Percentiles rank a stretch among this genome's conserved stretches.
Evolutionary conservation across 345 rosid genomes (phyloP).

Genomic region (Litchi chinensis): DNA sequence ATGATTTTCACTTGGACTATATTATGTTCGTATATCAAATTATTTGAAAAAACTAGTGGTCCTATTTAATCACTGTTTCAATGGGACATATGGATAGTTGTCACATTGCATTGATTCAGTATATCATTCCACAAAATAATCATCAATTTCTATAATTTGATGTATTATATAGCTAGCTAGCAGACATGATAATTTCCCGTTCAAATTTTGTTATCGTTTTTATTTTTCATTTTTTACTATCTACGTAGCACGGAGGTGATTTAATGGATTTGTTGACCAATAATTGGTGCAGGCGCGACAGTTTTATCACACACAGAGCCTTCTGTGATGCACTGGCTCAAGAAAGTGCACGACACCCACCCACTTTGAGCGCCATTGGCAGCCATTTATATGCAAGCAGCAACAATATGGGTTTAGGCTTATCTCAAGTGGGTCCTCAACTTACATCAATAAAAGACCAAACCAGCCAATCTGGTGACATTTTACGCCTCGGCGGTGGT

Average conservation of each 20-base stretch:
- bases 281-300: conserved; percentile 35
- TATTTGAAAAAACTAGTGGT: conserved; percentile 9
- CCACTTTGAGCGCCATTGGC: conserved; percentile 53
- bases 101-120: neutral
- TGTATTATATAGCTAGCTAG: conserved; percentile 26
- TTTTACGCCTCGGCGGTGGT: conserved; percentile 50
- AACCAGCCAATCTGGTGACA: conserved; percentile 41
- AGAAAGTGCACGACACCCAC: conserved; percentile 46
- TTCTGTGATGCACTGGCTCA: too few relatives aligned
- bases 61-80: conserved; percentile 9
- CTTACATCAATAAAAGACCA: conserved; percentile 40
- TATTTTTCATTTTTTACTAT: conserved; percentile 22
- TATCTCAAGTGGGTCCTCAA: conserved; percentile 61
- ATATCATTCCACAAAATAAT: conserved; percentile 3
- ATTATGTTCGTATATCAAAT: conserved; percentile 1
- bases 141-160: conserved; percentile 44
- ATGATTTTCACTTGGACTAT: conserved; percentile 12
- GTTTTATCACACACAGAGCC: too few relatives aligned
- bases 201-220: conserved; percentile 20
- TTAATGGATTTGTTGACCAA: conserved; percentile 30
- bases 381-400: conserved; percentile 62
- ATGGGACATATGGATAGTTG: neutral
- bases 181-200: conserved; percentile 33
- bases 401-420: conserved; percentile 56
- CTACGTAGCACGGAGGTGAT: conserved; percentile 17